These are phyloP conservation scores for Ascodesmis nigricans DNA, from an alignment of 495 filamentous ascomycete genomes.

Conservation along the genomic window DNA sequence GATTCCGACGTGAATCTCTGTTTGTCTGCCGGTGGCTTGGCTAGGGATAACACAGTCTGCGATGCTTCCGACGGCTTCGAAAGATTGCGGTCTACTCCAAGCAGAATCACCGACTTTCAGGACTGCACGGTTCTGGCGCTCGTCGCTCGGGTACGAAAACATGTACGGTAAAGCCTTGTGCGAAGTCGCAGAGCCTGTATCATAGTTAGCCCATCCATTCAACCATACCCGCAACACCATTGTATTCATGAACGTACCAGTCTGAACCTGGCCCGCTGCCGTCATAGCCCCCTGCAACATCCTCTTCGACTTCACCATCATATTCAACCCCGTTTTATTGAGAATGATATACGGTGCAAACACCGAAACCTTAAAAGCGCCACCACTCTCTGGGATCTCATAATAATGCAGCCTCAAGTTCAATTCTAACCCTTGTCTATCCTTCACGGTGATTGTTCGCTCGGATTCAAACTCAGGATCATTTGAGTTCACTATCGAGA, in stretches of 20 bases:
- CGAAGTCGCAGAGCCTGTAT: conserved; percentile 19
- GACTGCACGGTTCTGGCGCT: conserved; percentile 69
- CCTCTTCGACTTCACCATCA: conserved; percentile 73
- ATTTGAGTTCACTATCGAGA: conserved; percentile 85
- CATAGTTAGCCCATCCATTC: no score
- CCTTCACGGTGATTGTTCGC: conserved; percentile 54
- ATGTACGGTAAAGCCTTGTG: conserved; percentile 72
- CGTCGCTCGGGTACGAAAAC: conserved; percentile 78
- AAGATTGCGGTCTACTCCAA: conserved; percentile 94
- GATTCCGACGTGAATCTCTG: conserved; percentile 76
- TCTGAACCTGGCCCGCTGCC: conserved; percentile 45
- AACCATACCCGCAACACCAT: conserved; percentile 3
- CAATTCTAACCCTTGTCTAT: conserved; percentile 54
- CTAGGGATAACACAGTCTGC: conserved; percentile 67
- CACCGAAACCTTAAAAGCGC: conserved; percentile 84
- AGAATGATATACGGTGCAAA: conserved; percentile 84
- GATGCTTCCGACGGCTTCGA: conserved; percentile 91
- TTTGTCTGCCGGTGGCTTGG: conserved; percentile 30
- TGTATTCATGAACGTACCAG: conserved; percentile 4
- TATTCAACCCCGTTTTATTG: conserved; percentile 79
- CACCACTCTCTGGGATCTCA: conserved; percentile 78
- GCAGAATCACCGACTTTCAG: conserved; percentile 68
- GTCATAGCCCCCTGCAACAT: conserved; percentile 62
- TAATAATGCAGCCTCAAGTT: conserved; percentile 78
- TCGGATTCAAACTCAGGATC: conserved; percentile 72